Evolutionary conservation across 2,329 filamentous ascomycete genomes (phyloP).

Genomic region (Diplodia intermedia): DNA sequence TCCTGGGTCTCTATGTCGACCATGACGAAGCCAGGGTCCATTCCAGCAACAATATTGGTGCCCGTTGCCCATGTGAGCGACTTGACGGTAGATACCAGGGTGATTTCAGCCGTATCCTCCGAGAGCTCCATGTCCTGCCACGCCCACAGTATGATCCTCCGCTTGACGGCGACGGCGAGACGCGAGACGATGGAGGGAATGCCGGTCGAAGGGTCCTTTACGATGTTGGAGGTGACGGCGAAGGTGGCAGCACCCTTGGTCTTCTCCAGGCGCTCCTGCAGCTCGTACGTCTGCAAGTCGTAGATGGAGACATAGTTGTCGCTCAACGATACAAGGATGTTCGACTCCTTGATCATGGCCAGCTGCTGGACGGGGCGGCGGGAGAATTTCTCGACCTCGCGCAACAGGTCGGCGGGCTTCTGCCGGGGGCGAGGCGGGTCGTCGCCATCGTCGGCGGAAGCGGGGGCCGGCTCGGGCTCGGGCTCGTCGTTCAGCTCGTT

Average conservation of each 20-base stretch:
- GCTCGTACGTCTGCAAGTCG: slow-evolving; percentile 82
- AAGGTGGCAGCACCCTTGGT: slow-evolving; percentile 91
- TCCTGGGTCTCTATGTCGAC: slow-evolving; percentile 80
- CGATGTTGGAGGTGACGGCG: slow-evolving; percentile 93
- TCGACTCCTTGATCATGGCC: slow-evolving; percentile 93
- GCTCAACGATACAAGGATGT: slow-evolving; percentile 86
- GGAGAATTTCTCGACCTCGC: slow-evolving; percentile 94
- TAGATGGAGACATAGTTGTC: slow-evolving; percentile 89
- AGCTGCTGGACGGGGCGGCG: slow-evolving; percentile 89
- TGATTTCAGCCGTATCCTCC: slow-evolving; percentile 75
- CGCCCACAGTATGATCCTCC: slow-evolving; percentile 87
- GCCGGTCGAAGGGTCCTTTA: slow-evolving; percentile 83
- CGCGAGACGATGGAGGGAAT: slow-evolving; percentile 93
- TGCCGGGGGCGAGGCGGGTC: slow-evolving; percentile 51
- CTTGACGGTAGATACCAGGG: slow-evolving; percentile 81
- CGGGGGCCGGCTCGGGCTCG: slow-evolving; percentile 47
- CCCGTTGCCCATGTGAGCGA: slow-evolving; percentile 91
- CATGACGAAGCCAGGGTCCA: slow-evolving; percentile 90
- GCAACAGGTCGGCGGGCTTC: slow-evolving; percentile 77
- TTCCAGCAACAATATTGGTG: slow-evolving; percentile 84
- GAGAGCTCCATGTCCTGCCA: slow-evolving; percentile 95
- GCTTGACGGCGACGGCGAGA: slow-evolving; percentile 90
- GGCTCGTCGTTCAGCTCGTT: slow-evolving; percentile 67
- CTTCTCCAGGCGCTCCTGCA: slow-evolving; percentile 78
- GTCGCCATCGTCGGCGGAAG: slow-evolving; percentile 42